Conservation (phyloP, 75 land plant species). For the Pseudotsuga menziesii region DNA sequence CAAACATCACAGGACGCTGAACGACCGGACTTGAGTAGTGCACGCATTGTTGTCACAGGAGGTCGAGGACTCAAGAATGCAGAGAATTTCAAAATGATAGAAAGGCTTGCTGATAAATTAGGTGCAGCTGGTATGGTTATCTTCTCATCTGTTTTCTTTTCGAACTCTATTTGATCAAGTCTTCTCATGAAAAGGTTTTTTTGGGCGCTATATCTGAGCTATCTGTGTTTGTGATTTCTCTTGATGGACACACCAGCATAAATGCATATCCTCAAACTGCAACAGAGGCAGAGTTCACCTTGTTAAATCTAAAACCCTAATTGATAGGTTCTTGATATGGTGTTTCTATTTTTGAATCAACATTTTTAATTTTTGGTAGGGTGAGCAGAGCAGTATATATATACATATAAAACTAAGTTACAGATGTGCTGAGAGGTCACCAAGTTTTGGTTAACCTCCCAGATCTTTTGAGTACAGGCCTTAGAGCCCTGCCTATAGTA, state of each 20-base stretch:
- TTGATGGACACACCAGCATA: background rate
- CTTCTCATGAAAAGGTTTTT: background rate
- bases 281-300: background rate
- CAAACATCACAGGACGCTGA: constrained; percentile 71
- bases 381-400: too few relatives aligned
- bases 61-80: constrained; percentile 89
- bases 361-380: too few relatives aligned
- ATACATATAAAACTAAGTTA: too few relatives aligned
- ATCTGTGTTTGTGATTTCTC: background rate
- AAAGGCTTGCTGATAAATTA: constrained; percentile 93
- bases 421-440: too few relatives aligned
- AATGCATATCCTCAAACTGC: background rate
- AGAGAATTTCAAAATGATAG: constrained; percentile 88
- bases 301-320: background rate
- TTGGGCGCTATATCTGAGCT: background rate
- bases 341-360: too few relatives aligned
- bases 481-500: too few relatives aligned
- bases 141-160: background rate
- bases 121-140: constrained; percentile 82
- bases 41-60: constrained; percentile 87
- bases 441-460: too few relatives aligned
- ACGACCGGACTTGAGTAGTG: constrained; percentile 97
- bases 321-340: background rate
- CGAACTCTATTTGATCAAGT: background rate
- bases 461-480: too few relatives aligned